Conservation (phyloP, 257 asterid species). For the Solanum pinnatisectum region DNA sequence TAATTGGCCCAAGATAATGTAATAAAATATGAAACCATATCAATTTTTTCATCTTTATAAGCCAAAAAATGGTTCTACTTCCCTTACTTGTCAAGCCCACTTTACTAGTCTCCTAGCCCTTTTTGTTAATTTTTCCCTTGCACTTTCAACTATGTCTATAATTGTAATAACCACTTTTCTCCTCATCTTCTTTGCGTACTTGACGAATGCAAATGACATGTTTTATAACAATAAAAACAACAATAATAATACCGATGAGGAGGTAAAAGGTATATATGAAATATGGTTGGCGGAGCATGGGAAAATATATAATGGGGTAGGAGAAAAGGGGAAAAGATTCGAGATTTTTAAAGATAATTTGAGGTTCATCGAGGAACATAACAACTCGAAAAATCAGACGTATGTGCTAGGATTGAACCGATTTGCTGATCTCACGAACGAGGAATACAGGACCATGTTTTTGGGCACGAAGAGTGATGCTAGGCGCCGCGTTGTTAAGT, state of each 20-base stretch:
- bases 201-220: background rate
- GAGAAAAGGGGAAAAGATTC: conserved; percentile 51
- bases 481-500: conserved; percentile 3
- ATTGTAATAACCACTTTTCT: background rate
- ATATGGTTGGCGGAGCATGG: conserved; percentile 48
- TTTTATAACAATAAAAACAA: background rate
- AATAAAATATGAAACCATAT: background rate
- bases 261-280: conserved; percentile 41
- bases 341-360: conserved; percentile 55
- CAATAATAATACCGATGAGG: background rate
- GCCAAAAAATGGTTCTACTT: background rate
- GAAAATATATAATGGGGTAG: conserved; percentile 40
- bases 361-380: conserved; percentile 51
- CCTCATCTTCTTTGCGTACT: background rate
- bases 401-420: conserved; percentile 63
- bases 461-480: conserved; percentile 42
- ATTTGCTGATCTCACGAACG: conserved; percentile 56
- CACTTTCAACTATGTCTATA: background rate
- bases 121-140: background rate
- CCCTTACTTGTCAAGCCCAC: background rate
- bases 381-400: conserved; percentile 21
- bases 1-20: background rate
- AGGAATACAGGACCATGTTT: conserved; percentile 48
- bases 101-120: background rate
- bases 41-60: background rate